Base-by-base conservation (phyloP, 352 stramenopile species). In the Phytophthora crassamura region DNA sequence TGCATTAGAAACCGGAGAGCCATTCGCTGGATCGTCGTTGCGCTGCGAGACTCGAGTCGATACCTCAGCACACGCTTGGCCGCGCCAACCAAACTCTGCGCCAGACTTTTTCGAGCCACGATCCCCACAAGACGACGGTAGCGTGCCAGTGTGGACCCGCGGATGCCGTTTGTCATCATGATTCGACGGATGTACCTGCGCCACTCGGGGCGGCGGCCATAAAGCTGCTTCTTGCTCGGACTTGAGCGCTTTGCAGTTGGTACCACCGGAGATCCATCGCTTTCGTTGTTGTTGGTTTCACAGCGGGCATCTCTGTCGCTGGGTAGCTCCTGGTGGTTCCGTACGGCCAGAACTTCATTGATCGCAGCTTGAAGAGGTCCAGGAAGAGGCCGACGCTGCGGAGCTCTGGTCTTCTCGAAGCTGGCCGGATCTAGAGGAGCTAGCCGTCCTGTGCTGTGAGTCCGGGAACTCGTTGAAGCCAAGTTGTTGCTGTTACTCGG, bases 41-140 rank as follows among this genome's bases (percentile, higher is more conserved):
- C 67, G 30, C 52, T 67, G 11, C 38, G 34, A 52, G 65, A 54
- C 28, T 75, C 61, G 12, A 69, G 41, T 1, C 71, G 66, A 38
- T 58, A 59, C 22, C 14, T 56, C 2, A 69, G 62, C 35, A 78
- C 67, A 18, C 58, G 52, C 30, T 60, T 35, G 7, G 38, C 43
- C 12, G 67, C 71, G 4, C 47, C 67, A 20, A 43, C 41, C 9
- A 57, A 46, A 54, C 61, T 76, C 34, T 46, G 38, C 35, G 32
- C 38, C 18, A 81, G 48, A 11, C 60, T 71, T 10, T 59, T 69
- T 11, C 70, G 40, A 42, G 74, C 74, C 14, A 75, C 62, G 25
- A 63, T 77, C 1, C 74, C 74, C 8, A 82, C 74, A 28, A 82
- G 55, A 53, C 74, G 70, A 36, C 74, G 74, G 50, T 77, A 82